Base-by-base conservation (phyloP, 2,329 filamentous ascomycete species). In the Mycosphaerella sp. region DNA sequence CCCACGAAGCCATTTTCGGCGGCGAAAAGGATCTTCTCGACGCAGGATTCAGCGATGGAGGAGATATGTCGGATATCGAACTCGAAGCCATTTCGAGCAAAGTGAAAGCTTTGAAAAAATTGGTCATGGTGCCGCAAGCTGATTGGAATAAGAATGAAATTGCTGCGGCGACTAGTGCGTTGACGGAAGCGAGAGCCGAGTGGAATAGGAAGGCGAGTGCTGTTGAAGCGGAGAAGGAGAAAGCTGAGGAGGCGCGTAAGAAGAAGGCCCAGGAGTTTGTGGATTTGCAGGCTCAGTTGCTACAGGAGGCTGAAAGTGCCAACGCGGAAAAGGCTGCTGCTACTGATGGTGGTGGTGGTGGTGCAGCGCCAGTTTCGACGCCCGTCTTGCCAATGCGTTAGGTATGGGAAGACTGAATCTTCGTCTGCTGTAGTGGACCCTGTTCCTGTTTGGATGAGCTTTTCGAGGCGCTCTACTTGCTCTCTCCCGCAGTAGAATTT, bases 1-100 rank as follows among this genome's bases (percentile, higher is more conserved):
- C 69, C 1, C 69, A 71, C 46, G 67, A 69, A 45, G 67, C 66
- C 14, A 69, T 70, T 45, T 69, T 70, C 26, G 64, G 62, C 1
- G 67, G 62, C 9, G 68, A 70, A 48, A 68, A 67, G 39, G 65
- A 66, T n/a, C 56, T 68, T 2, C 51, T 67, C 2, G 63, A 64
- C 14, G 48, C 53, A 4, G 58, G 56, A 1, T 62, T 55, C 45
- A 39, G 39, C 23, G 32, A 59, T 1, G 41, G 38, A 2, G 57
- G 52, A 3, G 36, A 38, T 38, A 11, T 12, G n/a, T 38, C 40
- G 7, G 53, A 45, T 21, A 53, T 58, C 3, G 64, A 68, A 29
- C 32, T 66, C 29, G 52, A 56, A n/a, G 48, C 40, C 1, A 55
- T 70, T 2, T 59, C 61, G n/a, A 61, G 61, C 12, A 58, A 59